Evolutionary conservation across 805 yeast species (phyloP), one percentile per base, ranked within the genome.

Genomic region (Cyberlindnera nakhonratchasimensis): DNA sequence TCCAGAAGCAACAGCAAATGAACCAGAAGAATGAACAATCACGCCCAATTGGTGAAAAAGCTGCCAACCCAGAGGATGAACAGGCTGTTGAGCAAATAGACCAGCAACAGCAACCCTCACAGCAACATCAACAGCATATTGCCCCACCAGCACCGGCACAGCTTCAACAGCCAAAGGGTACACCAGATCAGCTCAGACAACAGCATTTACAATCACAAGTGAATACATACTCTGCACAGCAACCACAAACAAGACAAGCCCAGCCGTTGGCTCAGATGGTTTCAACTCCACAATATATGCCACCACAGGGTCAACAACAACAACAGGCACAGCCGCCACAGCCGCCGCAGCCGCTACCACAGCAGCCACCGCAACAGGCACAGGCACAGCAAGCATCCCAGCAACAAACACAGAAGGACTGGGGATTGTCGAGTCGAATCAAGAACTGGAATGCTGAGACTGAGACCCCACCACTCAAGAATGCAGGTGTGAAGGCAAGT

Each of bases 1-100:
- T 89, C 48, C 85, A 82, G 69, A 86, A 85, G 62, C 82, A 77
- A 62, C 84, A 75, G 62, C 84, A 75, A 52, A 36, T 41, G 44
- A 51, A 50, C 34, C 44, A 34, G 17, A 52, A 51, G 47, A 53
- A 44, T 19, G 47, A 40, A 32, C 52, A 47, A 34, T 53, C 45
- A 32, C 54, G 46, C 29, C 53, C 40, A 28, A 37, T 16, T 5
- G 37, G 34, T 4, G 43, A 42, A 13, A 40, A 42, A 42, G 14
- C 34, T n/a, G 37, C 28, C 6, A 34, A 17, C n/a, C 22, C 21
- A 10, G 39, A 37, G 26, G 40, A 42, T 6, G 41, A 37, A 23
- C 43, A 46, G 45, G 46, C 39, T 18, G 55, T 42, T 18, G 37
- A 32, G 24, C 33, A 47, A 34, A 49, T 42, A 16, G 60, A 54